Conservation (phyloP, 1,139 yeast species). For the Geotrichum reessii region DNA sequence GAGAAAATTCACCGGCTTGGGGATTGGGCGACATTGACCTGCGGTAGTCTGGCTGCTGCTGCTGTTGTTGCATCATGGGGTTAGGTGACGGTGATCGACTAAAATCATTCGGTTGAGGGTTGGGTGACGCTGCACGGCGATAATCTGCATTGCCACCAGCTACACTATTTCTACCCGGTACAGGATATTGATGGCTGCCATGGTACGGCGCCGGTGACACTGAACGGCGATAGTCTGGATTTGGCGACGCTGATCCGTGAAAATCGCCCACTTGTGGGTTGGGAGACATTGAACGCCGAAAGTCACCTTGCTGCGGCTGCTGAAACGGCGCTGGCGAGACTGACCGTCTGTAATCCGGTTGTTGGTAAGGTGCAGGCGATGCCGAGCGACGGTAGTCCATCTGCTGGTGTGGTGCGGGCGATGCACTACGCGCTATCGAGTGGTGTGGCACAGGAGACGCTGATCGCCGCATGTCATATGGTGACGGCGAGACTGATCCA, state of each 20-base stretch:
- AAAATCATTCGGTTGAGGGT: slow-evolving; percentile 3
- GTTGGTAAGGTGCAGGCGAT: slow-evolving; percentile 17
- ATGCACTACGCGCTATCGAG: slow-evolving; percentile 10
- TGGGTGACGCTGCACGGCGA: slow-evolving; percentile 12
- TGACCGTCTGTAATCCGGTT: slow-evolving; percentile 21
- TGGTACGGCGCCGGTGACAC: slow-evolving; percentile 19
- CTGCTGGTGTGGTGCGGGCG: slow-evolving; percentile 16
- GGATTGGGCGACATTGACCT: not conserved
- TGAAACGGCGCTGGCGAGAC: slow-evolving; percentile 24
- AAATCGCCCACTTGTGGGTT: slow-evolving; percentile 7
- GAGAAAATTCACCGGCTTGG: not conserved
- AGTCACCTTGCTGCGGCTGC: slow-evolving; percentile 2
- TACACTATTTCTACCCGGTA: slow-evolving; percentile 2
- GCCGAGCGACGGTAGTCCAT: slow-evolving; percentile 12
- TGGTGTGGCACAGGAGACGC: slow-evolving; percentile 10
- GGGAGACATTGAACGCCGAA: slow-evolving; percentile 11
- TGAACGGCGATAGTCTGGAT: slow-evolving; percentile 10
- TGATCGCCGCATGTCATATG: slow-evolving; percentile 8
- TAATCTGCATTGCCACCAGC: slow-evolving; percentile 12
- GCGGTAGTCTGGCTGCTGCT: slow-evolving; percentile 18
- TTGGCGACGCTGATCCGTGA: slow-evolving; percentile 18
- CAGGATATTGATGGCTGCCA: slow-evolving; percentile 9
- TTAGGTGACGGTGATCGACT: slow-evolving; percentile 7
- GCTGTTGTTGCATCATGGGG: slow-evolving; percentile 18
- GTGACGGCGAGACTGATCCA: slow-evolving; percentile 8